Evolutionary conservation across 1,284 basidiomycete genomes (phyloP).

Genomic region (Boletus smithii): DNA sequence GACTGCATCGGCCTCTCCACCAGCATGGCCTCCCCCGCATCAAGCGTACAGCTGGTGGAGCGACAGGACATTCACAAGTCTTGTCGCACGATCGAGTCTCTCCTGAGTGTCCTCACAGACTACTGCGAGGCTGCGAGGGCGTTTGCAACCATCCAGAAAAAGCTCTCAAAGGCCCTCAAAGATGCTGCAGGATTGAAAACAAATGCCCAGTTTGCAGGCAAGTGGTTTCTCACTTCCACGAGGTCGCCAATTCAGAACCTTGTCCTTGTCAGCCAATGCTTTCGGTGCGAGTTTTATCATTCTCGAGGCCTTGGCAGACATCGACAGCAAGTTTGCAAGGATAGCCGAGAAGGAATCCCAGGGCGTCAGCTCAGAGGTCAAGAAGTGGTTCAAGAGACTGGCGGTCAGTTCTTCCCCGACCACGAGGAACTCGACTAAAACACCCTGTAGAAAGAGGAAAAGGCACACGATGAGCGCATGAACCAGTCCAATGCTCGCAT

Average conservation of each 20-base stretch:
- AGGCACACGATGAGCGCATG: constrained; percentile 67
- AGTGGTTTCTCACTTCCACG: constrained; percentile 19
- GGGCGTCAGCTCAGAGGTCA: constrained; percentile 59
- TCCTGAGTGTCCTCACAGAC: constrained; percentile 64
- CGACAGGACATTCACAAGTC: constrained; percentile 73
- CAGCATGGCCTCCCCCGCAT: no score
- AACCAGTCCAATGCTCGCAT: constrained; percentile 67
- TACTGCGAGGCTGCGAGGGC: constrained; percentile 67
- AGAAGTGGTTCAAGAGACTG: constrained; percentile 82
- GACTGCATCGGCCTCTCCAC: no score
- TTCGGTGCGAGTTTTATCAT: constrained; percentile 59
- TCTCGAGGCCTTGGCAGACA: constrained; percentile 65
- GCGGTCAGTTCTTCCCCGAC: constrained; percentile 43
- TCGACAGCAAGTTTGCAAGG: constrained; percentile 71
- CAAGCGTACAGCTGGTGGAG: no score
- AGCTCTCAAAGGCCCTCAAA: constrained; percentile 62
- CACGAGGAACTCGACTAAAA: neutral
- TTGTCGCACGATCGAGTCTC: constrained; percentile 68
- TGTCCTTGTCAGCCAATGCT: constrained; percentile 52
- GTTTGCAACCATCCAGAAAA: constrained; percentile 68
- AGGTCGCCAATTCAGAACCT: neutral
- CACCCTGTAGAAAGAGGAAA: constrained; percentile 67
- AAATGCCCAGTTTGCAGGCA: constrained; percentile 61
- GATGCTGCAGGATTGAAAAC: constrained; percentile 62
- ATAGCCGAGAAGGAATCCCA: constrained; percentile 72